Conservation (phyloP, 2,329 filamentous ascomycete genomes). For the Colletotrichum tropicicola region DNA sequence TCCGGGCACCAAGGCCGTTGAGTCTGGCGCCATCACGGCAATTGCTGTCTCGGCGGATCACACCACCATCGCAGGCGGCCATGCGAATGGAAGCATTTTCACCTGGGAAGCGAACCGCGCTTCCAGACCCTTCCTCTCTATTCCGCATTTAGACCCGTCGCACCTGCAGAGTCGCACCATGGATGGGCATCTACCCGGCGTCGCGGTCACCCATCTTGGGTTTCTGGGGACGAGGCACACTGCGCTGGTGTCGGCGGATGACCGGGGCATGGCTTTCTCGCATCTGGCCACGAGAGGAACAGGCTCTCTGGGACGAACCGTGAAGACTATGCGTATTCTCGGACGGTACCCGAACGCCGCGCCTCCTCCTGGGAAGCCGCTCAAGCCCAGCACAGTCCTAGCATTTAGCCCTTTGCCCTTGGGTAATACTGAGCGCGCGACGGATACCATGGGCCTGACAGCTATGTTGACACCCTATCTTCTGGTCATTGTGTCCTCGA, state of each 20-base stretch:
- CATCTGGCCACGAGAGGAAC: constrained; percentile 93
- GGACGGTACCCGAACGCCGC: constrained; percentile 85
- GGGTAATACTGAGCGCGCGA: constrained; percentile 91
- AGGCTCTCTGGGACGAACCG: constrained; percentile 82
- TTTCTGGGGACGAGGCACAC: constrained; percentile 95
- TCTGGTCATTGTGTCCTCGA: constrained; percentile 96
- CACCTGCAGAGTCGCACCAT: constrained; percentile 71
- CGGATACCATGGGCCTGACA: constrained; percentile 88
- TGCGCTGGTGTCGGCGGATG: constrained; percentile 93
- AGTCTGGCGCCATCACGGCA: constrained; percentile 87
- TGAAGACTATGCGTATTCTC: constrained; percentile 90
- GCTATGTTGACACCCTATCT: constrained; percentile 96
- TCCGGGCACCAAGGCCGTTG: constrained; percentile 90
- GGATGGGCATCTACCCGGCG: constrained; percentile 85
- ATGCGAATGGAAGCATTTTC: constrained; percentile 91
- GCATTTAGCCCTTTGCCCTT: constrained; percentile 90
- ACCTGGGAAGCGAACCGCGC: constrained; percentile 92
- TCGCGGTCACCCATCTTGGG: constrained; percentile 87
- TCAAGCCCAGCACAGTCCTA: constrained; percentile 94
- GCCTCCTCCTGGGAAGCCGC: constrained; percentile 67
- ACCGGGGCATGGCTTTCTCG: constrained; percentile 96
- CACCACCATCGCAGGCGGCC: constrained; percentile 88
- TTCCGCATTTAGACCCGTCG: constrained; percentile 77
- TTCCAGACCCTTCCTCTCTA: constrained; percentile 88
- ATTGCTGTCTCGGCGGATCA: constrained; percentile 94